These are phyloP conservation scores for Magnaporthiopsis poae DNA, from an alignment of 2,329 filamentous ascomycete genomes.

Conservation along the genomic window DNA sequence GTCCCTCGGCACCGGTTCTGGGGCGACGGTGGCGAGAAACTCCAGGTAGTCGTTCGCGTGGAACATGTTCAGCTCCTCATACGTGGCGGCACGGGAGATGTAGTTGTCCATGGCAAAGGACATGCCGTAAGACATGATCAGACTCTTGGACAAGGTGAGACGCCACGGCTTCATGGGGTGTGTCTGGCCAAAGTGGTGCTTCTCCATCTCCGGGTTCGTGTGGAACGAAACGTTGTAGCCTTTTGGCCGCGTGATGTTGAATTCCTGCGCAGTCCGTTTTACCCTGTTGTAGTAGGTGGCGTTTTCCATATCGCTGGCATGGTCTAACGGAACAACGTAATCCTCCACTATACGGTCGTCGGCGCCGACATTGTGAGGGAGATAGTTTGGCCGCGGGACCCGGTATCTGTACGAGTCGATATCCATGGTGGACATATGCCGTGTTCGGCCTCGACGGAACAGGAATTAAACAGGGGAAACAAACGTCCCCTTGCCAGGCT, in stretches of 20 bases:
- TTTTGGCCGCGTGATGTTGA: constrained; percentile 68
- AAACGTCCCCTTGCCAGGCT: background rate
- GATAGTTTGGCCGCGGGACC: constrained; percentile 50
- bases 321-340: constrained; percentile 39
- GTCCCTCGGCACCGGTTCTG: constrained; percentile 53
- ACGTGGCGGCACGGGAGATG: constrained; percentile 70
- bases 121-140: constrained; percentile 91
- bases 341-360: constrained; percentile 44
- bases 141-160: constrained; percentile 83
- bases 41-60: constrained; percentile 85
- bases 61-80: constrained; percentile 77
- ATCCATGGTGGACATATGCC: constrained; percentile 23
- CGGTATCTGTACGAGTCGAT: constrained; percentile 41
- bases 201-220: constrained; percentile 87
- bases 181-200: constrained; percentile 90
- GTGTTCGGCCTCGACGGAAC: background rate
- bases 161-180: constrained; percentile 99
- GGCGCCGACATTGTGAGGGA: constrained; percentile 43
- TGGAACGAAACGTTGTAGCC: constrained; percentile 92
- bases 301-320: constrained; percentile 44
- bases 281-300: constrained; percentile 48
- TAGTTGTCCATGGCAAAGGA: constrained; percentile 96
- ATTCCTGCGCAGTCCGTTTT: constrained; percentile 45
- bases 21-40: constrained; percentile 66
- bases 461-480: background rate